These are phyloP conservation scores for Sclerotinia sclerotiorum DNA, from an alignment of 2,329 filamentous ascomycete species.

Conservation along the genomic window DNA sequence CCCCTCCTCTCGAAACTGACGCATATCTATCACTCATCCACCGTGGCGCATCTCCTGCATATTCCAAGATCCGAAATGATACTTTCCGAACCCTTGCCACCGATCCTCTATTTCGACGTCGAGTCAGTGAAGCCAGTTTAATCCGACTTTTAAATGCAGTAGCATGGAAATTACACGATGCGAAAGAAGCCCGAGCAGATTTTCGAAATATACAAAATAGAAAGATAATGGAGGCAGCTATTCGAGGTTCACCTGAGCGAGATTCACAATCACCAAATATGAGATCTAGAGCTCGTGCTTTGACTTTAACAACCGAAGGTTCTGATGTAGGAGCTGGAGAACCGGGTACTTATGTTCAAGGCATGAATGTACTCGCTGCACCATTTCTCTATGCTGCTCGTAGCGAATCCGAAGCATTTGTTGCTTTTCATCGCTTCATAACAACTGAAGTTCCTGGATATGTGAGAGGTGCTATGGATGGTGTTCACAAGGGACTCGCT, in stretches of 20 bases:
- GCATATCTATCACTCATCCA: slow-evolving; percentile 88
- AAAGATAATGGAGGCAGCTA: slow-evolving; percentile 30
- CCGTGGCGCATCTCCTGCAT: slow-evolving; percentile 88
- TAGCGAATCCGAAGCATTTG: slow-evolving; percentile 92
- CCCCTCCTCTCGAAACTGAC: slow-evolving; percentile 80
- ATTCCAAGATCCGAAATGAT: slow-evolving; percentile 97
- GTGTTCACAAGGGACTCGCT: slow-evolving; percentile 87
- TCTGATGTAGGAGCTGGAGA: slow-evolving; percentile 61
- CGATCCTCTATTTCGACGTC: slow-evolving; percentile 92
- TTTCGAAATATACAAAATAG: slow-evolving; percentile 26
- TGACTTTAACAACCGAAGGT: slow-evolving; percentile 63
- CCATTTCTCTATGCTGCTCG: slow-evolving; percentile 93
- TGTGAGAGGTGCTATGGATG: slow-evolving; percentile 94
- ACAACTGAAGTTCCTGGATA: slow-evolving; percentile 89
- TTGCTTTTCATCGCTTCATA: slow-evolving; percentile 83
- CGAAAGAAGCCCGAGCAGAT: slow-evolving; percentile 48
- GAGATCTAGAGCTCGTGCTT: slow-evolving; percentile 51
- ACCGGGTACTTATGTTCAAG: slow-evolving; percentile 90
- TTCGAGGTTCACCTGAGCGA: slow-evolving; percentile 38
- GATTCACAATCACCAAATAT: slow-evolving; percentile 35
- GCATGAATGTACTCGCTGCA: slow-evolving; percentile 97
- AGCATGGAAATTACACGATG: slow-evolving; percentile 89
- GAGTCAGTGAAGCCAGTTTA: slow-evolving; percentile 91
- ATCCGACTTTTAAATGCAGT: slow-evolving; percentile 93
- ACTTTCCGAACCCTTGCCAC: slow-evolving; percentile 96